These are phyloP conservation scores for Globisporangium camurandrum DNA, from an alignment of 352 stramenopile species.

Conservation along the genomic window DNA sequence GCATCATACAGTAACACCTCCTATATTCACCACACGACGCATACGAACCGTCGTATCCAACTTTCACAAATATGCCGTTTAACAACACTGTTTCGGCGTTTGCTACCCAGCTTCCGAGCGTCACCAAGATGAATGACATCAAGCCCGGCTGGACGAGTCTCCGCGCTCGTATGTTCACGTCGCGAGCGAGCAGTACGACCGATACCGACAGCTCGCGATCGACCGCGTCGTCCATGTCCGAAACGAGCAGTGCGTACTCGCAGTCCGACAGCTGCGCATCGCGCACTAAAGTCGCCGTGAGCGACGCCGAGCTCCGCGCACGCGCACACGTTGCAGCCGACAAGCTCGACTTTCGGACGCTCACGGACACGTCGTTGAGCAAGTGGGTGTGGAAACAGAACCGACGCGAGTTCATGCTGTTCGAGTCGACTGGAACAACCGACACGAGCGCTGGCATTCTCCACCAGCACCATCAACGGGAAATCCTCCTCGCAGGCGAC, in stretches of 20 bases:
- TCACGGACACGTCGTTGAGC: conserved; percentile 6
- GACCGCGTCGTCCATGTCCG: neutral
- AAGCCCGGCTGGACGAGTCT: neutral
- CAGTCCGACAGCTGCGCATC: neutral
- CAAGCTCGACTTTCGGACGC: conserved; percentile 5
- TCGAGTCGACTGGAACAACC: neutral
- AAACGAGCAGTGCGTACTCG: neutral
- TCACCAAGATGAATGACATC: neutral
- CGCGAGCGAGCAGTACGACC: neutral
- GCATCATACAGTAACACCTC: too few species aligned
- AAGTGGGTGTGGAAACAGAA: conserved; percentile 5
- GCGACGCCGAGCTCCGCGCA: conserved; percentile 4
- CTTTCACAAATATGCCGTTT: neutral
- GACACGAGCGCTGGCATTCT: neutral
- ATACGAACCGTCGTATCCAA: neutral
- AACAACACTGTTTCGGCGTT: neutral
- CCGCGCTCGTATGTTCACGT: neutral
- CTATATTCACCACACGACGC: too few species aligned
- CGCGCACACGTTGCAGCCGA: neutral
- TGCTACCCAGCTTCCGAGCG: neutral
- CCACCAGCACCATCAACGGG: neutral
- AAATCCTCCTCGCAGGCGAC: conserved; percentile 7
- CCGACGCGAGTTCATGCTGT: conserved; percentile 6
- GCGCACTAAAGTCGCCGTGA: conserved; percentile 2
- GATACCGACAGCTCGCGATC: neutral